Percentiles rank a stretch among this genome's conserved stretches.
Evolutionary conservation across 2,329 filamentous ascomycete species (phyloP).

Genomic region (Colletotrichum melonis): DNA sequence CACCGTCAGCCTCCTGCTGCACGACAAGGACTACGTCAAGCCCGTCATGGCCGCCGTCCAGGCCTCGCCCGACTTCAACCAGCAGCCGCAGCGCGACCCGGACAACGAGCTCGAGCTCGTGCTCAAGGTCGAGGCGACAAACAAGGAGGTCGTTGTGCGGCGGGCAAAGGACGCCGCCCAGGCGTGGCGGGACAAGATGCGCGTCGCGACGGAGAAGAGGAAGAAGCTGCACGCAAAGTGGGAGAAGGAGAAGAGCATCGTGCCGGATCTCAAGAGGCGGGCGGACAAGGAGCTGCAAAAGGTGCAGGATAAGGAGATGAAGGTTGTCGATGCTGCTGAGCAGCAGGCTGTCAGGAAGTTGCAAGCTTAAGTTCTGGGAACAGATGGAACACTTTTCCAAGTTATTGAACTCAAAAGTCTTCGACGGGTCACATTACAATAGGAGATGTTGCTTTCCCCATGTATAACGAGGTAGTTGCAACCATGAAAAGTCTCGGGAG

Average conservation of each 20-base stretch:
- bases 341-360: slow-evolving; percentile 58
- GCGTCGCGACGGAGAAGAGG: slow-evolving; percentile 58
- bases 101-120: slow-evolving; percentile 71
- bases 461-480: not conserved
- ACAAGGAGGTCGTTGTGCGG: slow-evolving; percentile 57
- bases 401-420: no score
- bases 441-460: not conserved
- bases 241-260: slow-evolving; percentile 55
- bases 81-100: slow-evolving; percentile 68
- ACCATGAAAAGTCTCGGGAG: not conserved
- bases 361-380: slow-evolving; percentile 32
- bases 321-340: slow-evolving; percentile 61
- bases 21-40: slow-evolving; percentile 59
- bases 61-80: slow-evolving; percentile 65
- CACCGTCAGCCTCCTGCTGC: slow-evolving; percentile 54
- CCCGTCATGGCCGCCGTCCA: slow-evolving; percentile 68
- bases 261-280: slow-evolving; percentile 60
- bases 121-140: slow-evolving; percentile 64
- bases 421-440: no score
- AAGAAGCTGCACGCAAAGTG: slow-evolving; percentile 62
- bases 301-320: slow-evolving; percentile 64
- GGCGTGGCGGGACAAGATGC: slow-evolving; percentile 62
- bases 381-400: no score
- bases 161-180: slow-evolving; percentile 59
- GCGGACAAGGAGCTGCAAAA: slow-evolving; percentile 61